Conservation (phyloP, 257 asterid species). For the Solanum tarapatanum region DNA sequence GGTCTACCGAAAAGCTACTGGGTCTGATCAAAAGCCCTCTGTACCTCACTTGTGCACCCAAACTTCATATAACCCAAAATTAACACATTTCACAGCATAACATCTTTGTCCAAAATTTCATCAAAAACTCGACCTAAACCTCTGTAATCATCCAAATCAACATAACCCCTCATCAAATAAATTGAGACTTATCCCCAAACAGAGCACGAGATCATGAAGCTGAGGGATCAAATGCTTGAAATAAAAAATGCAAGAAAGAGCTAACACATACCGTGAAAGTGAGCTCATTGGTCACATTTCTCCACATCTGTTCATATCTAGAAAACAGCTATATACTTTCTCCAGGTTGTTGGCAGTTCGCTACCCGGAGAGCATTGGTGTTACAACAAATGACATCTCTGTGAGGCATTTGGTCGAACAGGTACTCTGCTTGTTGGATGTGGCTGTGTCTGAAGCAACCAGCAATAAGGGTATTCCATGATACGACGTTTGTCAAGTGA, state of each 20-base stretch:
- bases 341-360: neutral
- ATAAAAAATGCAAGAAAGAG: neutral
- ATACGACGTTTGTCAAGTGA: constrained; percentile 24
- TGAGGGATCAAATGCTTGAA: neutral
- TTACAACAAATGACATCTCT: constrained; percentile 21
- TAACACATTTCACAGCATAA: neutral
- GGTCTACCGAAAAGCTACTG: neutral
- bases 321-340: neutral
- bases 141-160: neutral
- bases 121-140: neutral
- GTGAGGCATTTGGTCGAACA: constrained; percentile 38
- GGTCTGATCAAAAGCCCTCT: neutral
- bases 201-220: neutral
- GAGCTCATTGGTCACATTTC: constrained; percentile 1
- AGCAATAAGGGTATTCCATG: constrained; percentile 58
- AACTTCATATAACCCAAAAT: neutral
- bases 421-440: constrained; percentile 22
- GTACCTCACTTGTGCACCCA: neutral
- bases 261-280: neutral
- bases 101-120: neutral
- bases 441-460: constrained; percentile 40
- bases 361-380: constrained; percentile 10
- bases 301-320: neutral
- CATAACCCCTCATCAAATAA: neutral
- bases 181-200: neutral